phyloP scores from a whole-genome alignment of 495 filamentous ascomycete species.

The Penicillium longicatenatum region DNA sequence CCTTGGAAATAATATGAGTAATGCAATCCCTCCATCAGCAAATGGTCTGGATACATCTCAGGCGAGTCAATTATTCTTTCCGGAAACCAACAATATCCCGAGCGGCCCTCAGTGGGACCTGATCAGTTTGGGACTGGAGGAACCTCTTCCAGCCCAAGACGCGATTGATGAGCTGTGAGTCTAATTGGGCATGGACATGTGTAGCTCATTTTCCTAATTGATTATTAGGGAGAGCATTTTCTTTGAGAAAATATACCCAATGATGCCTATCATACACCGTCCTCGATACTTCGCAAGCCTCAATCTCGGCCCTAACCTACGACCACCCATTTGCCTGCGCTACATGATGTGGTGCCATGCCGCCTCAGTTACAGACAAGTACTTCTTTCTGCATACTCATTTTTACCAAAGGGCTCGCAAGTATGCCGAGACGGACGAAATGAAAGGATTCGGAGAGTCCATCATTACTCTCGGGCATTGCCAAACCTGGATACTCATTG shows the following conservation, averaged over 20 bases:
- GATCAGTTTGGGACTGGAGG: conserved; percentile 90
- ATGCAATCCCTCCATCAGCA: conserved; percentile 24
- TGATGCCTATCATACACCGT: conserved; percentile 12
- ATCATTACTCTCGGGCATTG: conserved; percentile 79
- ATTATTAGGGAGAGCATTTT: conserved; percentile 5
- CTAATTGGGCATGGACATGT: not conserved
- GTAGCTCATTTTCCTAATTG: not conserved
- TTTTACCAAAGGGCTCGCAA: conserved; percentile 13
- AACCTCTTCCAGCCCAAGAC: conserved; percentile 84
- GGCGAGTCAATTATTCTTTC: conserved; percentile 20
- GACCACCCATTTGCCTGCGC: conserved; percentile 9
- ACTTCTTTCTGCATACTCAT: conserved; percentile 9
- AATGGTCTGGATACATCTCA: conserved; percentile 31
- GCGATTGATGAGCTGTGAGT: conserved; percentile 88
- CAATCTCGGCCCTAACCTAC: conserved; percentile 43
- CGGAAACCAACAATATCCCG: conserved; percentile 33
- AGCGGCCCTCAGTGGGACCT: conserved; percentile 76
- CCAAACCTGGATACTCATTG: conserved; percentile 80
- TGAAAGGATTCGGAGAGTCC: conserved; percentile 89
- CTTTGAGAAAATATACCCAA: conserved; percentile 12
- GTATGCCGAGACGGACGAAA: conserved; percentile 85
- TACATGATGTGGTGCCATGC: conserved; percentile 15
- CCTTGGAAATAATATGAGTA: conserved; percentile 24
- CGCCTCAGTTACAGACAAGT: conserved; percentile 10
- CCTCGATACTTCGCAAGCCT: conserved; percentile 8